Evolutionary conservation across 306 rosid genomes (phyloP).

Genomic region (Prunus kanzakura): DNA sequence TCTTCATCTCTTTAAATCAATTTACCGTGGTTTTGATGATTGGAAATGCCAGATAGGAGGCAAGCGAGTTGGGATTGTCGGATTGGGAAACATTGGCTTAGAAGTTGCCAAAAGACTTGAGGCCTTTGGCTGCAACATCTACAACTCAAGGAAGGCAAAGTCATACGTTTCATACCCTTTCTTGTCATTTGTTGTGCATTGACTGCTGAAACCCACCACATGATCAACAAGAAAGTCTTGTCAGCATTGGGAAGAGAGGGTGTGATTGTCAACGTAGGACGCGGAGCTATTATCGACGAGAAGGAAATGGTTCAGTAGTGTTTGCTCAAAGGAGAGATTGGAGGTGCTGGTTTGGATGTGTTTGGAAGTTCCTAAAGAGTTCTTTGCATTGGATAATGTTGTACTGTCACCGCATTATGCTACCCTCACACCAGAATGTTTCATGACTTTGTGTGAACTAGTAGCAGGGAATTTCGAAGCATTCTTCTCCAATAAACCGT

Average conservation of each 20-base stretch:
- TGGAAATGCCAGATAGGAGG: conserved; percentile 32
- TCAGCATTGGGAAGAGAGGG: conserved; percentile 46
- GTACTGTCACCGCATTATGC: conserved; percentile 52
- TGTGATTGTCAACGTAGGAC: conserved; percentile 26
- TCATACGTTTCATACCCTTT: conserved; percentile 27
- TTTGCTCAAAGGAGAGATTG: conserved; percentile 32
- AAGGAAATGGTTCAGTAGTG: conserved; percentile 36
- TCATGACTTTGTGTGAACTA: conserved; percentile 11
- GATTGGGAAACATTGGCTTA: conserved; percentile 48
- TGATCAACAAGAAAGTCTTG: conserved; percentile 32
- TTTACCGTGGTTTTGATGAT: neutral
- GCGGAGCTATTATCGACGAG: conserved; percentile 50
- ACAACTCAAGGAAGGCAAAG: conserved; percentile 44
- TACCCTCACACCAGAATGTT: conserved; percentile 21
- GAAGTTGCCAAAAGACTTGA: conserved; percentile 48
- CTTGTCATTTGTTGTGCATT: conserved; percentile 48
- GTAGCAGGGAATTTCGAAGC: conserved; percentile 42
- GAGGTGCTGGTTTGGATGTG: conserved; percentile 60
- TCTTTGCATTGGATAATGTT: conserved; percentile 42
- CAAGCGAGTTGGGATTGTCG: conserved; percentile 48
- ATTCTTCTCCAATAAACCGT: conserved; percentile 47
- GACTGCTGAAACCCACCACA: conserved; percentile 40
- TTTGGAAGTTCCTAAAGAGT: conserved; percentile 39
- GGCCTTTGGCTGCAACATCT: conserved; percentile 40
- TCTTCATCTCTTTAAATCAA: neutral